Evolutionary conservation across 306 rosid genomes (phyloP), one percentile per base, ranked within the genome.

Genomic region (Prunus campanulata): DNA sequence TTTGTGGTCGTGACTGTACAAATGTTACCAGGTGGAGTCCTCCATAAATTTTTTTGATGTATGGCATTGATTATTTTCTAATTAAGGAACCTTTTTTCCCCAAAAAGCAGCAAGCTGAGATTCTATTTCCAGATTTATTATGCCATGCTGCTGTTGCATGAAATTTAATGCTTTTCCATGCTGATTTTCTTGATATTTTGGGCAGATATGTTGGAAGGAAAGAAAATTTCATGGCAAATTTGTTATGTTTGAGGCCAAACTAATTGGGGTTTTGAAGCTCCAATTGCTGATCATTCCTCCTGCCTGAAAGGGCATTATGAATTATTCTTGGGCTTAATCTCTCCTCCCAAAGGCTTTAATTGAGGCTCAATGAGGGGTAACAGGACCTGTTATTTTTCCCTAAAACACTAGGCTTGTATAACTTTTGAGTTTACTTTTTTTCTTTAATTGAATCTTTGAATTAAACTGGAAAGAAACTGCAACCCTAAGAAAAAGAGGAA

Each of bases 1-100:
- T 73, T 77, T 81, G 85, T 77, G 78, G 72, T 62, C 77, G 84
- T 76, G 90, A 68, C 78, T 76, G 85, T 87, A 84, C 86, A 87
- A 71, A 78, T 74, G 69, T 84, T 81, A 63, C 44, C 79, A 44
- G 85, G 80, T 81, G 66, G 72, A 80, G 85, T 47, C 78, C 69
- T 46, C 69, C 78, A 19, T 27, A 74, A 74, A 15, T 61, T 74
- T 74, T 46, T 29, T 47, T 30, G 14, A 47, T 19, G 78, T 67
- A 61, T 61, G 78, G 49, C 30, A 44, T 74, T 80, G 66, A 5
- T 68, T 42, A 76, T 68, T 80, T 72, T 75, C 62, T 80, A 73
- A 68, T 75, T 27, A 68, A 22, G 39, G 39, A 42, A 68, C 49
- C 13, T 68, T 27, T 29, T 51, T 15, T 1, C 11, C 1, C 14